Evolutionary conservation across 192 early-diverging fungal genomes (phyloP), one percentile per base, ranked within the genome.

Genomic region (Coemansia erecta): DNA sequence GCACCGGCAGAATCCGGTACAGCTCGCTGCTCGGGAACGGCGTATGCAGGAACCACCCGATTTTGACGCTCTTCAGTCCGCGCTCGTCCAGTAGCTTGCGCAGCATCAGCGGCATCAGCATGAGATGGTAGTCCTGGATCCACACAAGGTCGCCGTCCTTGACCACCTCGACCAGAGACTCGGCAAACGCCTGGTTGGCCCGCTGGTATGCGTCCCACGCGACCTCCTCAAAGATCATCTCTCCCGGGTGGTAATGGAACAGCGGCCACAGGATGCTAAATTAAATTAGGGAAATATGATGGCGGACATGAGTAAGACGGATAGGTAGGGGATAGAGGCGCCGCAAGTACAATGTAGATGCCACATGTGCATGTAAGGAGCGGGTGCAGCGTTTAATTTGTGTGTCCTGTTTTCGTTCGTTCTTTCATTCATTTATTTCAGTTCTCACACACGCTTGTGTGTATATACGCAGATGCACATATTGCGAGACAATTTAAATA

Each of bases 161-260:
- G 9, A 94, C 84, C 56, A 91, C 83, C n/a, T 89, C 82, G 11
- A 84, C 82, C 55, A 99, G 87, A 2, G 92, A 83, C 47, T 94
- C 87, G n/a, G 96, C 95, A 83, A 99, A 98, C n/a, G 88, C 82
- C 31, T 57, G 56, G 82, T 99, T 99, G 56, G 92, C 96, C 24
- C 83, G 72, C 73, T 93, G 87, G 73, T 99, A 99, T 11, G 89
- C 94, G 14, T 94, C 90, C 94, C 94, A 99, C 70, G 92, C 87
- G 9, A 85, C 85, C 68, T 94, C 90, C 72, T 94, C 89, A 64
- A 99, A 99, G 7, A 88, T 85, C 65, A 99, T 96, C 80, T 99
- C 98, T 47, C 95, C 94, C 10, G 95, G 94, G 65, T 98, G 94
- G 77, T 99, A 99, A 77, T 99, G 98, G 83, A 99, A 99, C 50